phyloP scores from a whole-genome alignment of 371 early-diverging fungal genomes.

The Apophysomyces elegans region DNA sequence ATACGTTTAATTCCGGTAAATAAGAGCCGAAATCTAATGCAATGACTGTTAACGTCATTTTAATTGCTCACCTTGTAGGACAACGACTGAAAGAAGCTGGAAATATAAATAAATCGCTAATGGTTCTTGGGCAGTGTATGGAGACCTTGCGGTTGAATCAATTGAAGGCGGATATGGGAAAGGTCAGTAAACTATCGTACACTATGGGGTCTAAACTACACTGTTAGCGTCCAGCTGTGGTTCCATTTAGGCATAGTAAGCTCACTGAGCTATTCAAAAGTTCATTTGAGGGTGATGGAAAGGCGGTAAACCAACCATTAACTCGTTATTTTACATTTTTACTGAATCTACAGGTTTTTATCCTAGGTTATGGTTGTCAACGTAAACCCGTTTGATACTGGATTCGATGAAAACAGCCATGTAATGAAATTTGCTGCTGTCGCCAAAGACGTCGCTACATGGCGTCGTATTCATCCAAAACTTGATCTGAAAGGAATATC shows the following conservation, averaged over 20 bases:
- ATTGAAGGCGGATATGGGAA: constrained; percentile 39
- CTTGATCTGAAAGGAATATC: constrained; percentile 39
- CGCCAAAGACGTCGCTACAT: constrained; percentile 64
- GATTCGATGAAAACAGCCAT: constrained; percentile 65
- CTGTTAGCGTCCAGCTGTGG: constrained; percentile 49
- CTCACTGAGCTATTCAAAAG: constrained; percentile 74
- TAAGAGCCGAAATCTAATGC: constrained; percentile 58
- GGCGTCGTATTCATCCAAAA: constrained; percentile 46
- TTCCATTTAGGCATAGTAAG: constrained; percentile 75
- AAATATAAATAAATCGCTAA: constrained; percentile 92
- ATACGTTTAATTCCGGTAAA: constrained; percentile 82
- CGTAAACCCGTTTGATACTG: constrained; percentile 67
- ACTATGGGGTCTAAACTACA: background rate
- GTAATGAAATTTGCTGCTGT: constrained; percentile 75
- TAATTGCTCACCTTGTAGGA: constrained; percentile 31
- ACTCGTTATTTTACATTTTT: background rate
- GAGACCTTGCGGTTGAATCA: constrained; percentile 69
- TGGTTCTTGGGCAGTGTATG: constrained; percentile 93
- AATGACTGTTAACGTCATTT: constrained; percentile 18
- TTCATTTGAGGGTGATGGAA: constrained; percentile 69
- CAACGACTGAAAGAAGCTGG: constrained; percentile 91
- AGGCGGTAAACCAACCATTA: constrained; percentile 42
- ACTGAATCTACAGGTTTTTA: background rate
- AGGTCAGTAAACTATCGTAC: constrained; percentile 23
- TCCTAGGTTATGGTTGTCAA: constrained; percentile 66